Conservation (phyloP, 257 asterid genomes). For the Misopates orontium region DNA sequence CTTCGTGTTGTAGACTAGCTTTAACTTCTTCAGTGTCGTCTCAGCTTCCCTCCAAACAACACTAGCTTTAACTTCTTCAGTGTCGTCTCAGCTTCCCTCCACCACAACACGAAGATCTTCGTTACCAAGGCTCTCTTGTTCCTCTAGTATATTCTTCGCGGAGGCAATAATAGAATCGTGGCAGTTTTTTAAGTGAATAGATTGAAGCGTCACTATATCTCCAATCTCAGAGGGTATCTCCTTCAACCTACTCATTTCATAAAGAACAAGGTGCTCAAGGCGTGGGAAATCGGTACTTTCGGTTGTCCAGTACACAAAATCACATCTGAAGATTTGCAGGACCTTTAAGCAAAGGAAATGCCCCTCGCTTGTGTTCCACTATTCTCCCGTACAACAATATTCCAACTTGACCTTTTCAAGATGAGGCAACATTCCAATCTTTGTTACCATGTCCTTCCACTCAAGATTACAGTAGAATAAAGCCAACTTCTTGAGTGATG, state of each 20-base stretch:
- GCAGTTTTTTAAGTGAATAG: slow-evolving; percentile 15
- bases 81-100: background rate
- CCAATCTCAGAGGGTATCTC: slow-evolving; percentile 18
- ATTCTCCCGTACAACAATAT: background rate
- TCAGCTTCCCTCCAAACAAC: background rate
- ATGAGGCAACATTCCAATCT: slow-evolving; percentile 18
- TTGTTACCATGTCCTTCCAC: slow-evolving; percentile 9
- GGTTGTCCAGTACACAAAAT: slow-evolving; percentile 18
- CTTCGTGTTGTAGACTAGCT: too few relatives aligned
- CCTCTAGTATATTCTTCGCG: slow-evolving; percentile 10
- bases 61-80: too few relatives aligned
- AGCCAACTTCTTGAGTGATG: slow-evolving; percentile 5
- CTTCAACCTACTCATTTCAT: background rate
- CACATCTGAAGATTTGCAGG: background rate
- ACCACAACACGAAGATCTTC: slow-evolving; percentile 13
- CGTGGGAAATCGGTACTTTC: slow-evolving; percentile 13
- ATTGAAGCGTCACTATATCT: slow-evolving; percentile 10
- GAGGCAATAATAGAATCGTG: slow-evolving; percentile 11
- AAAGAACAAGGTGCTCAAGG: slow-evolving; percentile 18
- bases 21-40: too few relatives aligned
- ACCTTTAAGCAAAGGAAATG: background rate
- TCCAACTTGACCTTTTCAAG: slow-evolving; percentile 13
- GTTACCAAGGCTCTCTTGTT: slow-evolving; percentile 21
- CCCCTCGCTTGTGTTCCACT: slow-evolving; percentile 11
- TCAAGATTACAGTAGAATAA: background rate